Evolutionary conservation across 2,329 filamentous ascomycete species (phyloP).

Genomic region (Plectosphaerella cucumerina): DNA sequence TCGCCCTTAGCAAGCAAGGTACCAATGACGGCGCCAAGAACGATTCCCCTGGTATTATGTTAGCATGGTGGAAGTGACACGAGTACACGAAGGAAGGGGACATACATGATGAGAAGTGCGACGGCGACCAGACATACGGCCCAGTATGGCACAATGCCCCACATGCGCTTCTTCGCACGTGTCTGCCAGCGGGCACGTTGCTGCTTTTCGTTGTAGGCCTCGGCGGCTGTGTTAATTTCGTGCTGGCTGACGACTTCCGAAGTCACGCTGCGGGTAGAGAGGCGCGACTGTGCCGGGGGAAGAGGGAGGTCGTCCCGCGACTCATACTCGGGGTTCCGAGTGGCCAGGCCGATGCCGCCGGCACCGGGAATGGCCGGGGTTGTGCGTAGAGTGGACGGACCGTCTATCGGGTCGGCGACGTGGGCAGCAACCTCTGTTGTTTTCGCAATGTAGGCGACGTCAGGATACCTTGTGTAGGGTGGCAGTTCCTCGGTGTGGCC

Average conservation of each 20-base stretch:
- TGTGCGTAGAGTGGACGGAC: constrained; percentile 2
- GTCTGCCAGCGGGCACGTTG: constrained; percentile 40
- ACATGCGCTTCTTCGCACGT: constrained; percentile 50
- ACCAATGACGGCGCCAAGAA: constrained; percentile 55
- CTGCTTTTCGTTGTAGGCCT: constrained; percentile 44
- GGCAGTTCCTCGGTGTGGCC: constrained; percentile 89
- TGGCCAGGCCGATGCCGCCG: constrained; percentile 57
- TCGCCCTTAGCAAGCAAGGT: constrained; percentile 33
- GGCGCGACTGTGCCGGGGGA: constrained; percentile 39
- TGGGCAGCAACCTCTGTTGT: constrained; percentile 20
- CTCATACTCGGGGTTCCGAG: constrained; percentile 59
- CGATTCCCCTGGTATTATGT: constrained; percentile 27
- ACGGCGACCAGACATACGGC: constrained; percentile 47
- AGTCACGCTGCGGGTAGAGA: constrained; percentile 46
- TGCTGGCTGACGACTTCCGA: constrained; percentile 46
- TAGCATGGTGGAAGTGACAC: not conserved
- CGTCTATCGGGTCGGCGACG: constrained; percentile 1
- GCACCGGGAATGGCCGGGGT: constrained; percentile 43
- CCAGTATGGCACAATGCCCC: constrained; percentile 59
- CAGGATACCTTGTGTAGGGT: constrained; percentile 86
- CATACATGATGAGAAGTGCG: constrained; percentile 42
- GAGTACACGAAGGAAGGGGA: not conserved
- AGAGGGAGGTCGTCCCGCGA: constrained; percentile 50
- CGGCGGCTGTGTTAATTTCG: constrained; percentile 49
- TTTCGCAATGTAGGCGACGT: constrained; percentile 62